These are phyloP conservation scores for Pichia cabralensis DNA, from an alignment of 805 yeast genomes.

Conservation along the genomic window DNA sequence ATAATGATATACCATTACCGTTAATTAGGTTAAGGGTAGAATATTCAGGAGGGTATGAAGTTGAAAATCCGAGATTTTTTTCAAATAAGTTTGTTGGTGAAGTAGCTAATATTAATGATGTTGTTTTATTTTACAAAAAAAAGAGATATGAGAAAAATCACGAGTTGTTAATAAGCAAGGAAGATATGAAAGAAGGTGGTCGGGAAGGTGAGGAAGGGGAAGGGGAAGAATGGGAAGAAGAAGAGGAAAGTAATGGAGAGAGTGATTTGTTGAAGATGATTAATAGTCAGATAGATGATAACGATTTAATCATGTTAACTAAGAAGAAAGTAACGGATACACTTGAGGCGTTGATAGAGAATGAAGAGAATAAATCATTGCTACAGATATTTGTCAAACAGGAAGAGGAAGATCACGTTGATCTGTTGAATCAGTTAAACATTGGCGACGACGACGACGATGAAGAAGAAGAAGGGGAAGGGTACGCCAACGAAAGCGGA, in stretches of 20 bases:
- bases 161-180: neutral
- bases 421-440: constrained; percentile 36
- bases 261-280: constrained; percentile 40
- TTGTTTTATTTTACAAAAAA: constrained; percentile 54
- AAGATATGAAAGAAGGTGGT: constrained; percentile 27
- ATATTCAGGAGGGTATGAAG: constrained; percentile 82
- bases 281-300: constrained; percentile 48
- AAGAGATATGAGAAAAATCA: constrained; percentile 15
- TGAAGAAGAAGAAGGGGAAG: no score
- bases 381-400: constrained; percentile 51
- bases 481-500: no score
- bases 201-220: constrained; percentile 20
- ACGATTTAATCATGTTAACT: constrained; percentile 60
- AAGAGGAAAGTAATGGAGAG: constrained; percentile 20
- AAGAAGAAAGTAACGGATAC: constrained; percentile 69
- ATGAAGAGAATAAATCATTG: constrained; percentile 69
- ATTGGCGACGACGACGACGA: no score
- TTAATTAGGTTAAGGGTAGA: constrained; percentile 76
- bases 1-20: constrained; percentile 58
- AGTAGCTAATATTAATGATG: constrained; percentile 87
- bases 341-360: constrained; percentile 56
- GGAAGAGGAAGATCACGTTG: constrained; percentile 45
- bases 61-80: constrained; percentile 82
- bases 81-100: constrained; percentile 83
- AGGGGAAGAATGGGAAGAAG: constrained; percentile 18